Evolutionary conservation across 2,329 filamentous ascomycete species (phyloP).

Genomic region (Pyrenophora teres): DNA sequence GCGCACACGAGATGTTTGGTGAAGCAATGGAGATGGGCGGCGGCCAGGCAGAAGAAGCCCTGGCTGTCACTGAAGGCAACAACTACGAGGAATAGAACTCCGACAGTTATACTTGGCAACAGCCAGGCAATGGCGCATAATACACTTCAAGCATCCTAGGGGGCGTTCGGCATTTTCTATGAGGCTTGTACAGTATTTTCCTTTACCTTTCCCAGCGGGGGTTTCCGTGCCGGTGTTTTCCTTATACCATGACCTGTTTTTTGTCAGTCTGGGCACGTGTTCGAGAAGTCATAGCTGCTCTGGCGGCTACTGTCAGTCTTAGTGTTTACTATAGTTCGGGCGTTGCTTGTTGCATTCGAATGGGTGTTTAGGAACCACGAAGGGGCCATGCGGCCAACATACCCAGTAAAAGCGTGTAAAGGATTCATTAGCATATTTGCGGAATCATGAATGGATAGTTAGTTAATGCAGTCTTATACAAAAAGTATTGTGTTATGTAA

Average conservation of each 20-base stretch:
- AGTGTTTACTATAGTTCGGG: constrained; percentile 1
- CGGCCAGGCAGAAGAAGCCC: constrained; percentile 45
- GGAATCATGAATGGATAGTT: constrained; percentile 16
- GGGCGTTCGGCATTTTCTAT: constrained; percentile 15
- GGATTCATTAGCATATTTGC: constrained; percentile 4
- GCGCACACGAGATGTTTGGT: constrained; percentile 44
- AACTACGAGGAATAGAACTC: constrained; percentile 39
- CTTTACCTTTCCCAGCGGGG: neutral
- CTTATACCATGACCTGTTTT: constrained; percentile 21
- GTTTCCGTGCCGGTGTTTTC: constrained; percentile 8
- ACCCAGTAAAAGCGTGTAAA: constrained; percentile 25
- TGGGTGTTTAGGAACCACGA: constrained; percentile 18
- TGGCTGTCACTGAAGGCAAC: constrained; percentile 44
- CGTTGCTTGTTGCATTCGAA: constrained; percentile 16
- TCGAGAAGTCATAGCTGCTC: neutral
- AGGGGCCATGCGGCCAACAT: constrained; percentile 15
- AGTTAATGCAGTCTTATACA: constrained; percentile 2
- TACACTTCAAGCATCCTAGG: constrained; percentile 17
- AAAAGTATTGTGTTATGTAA: no score
- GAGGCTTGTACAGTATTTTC: constrained; percentile 8
- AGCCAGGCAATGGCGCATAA: constrained; percentile 2
- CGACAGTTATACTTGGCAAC: neutral
- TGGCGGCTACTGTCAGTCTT: neutral
- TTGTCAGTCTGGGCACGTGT: neutral
- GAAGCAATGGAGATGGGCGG: constrained; percentile 44